Evolutionary conservation across 1,284 basidiomycete genomes (phyloP), one percentile per base, ranked within the genome.

Genomic region (Malassezia psittaci): DNA sequence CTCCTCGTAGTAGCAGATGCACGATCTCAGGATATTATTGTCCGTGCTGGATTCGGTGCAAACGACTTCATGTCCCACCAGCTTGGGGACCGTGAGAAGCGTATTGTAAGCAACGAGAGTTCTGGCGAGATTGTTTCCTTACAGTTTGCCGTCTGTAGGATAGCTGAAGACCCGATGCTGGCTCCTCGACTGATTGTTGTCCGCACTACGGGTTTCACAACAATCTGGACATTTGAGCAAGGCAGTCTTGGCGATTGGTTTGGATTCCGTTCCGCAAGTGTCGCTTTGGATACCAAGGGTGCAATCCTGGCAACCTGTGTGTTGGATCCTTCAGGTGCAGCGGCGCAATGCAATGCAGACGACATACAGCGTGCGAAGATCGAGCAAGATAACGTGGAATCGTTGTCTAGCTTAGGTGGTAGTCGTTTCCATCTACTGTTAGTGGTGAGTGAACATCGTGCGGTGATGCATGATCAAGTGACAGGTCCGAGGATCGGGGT

Each of bases 1-100:
- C 58, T 63, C n/a, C 54, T 73, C n/a, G 64, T 62, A 1, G 59
- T 73, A 4, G 39, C 69, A 19, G 70, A 73, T 46, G 60, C 68
- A 32, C 66, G 64, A 21, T 54, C 50, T 18, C 60, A 64, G 10
- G 69, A 72, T 18, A 48, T 72, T 11, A 63, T 73, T 7, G 51
- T 71, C 18, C 61, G 63, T 18, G 68, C 71, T 24, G 69, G 69
- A 1, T 66, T 67, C 29, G 67, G 69, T 37, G 54, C 56, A 12
- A 47, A 57, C 16, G 33, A 45, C 35, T 53, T 41, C 34, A 41
- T 41, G 11, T 53, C 55, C 24, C 50, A 54, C 2, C 46, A 50
- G 18, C 15, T 44, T n/a, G 59, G 63, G 0, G 51, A 51, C 15
- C 60, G 43, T 33, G 41, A 47, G 16, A 48, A 47, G n/a, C 63